Conservation (phyloP, 768 basidiomycete species). For the Coprinopsis cinerea region DNA sequence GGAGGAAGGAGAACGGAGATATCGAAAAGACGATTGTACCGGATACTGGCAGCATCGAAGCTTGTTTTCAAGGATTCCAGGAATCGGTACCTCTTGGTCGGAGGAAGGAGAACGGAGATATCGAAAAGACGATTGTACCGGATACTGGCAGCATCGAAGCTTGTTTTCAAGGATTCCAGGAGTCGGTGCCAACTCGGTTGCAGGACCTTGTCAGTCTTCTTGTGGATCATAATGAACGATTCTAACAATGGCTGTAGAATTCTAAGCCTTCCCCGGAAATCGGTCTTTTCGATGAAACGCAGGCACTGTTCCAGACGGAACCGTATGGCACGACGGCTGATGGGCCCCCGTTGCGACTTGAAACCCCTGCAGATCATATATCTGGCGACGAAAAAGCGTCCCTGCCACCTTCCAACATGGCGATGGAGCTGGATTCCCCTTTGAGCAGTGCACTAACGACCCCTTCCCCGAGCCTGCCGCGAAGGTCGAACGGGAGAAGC, state of each 20-base stretch:
- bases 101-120: slow-evolving; percentile 47
- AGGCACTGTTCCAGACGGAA: slow-evolving; percentile 24
- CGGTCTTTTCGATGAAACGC: slow-evolving; percentile 42
- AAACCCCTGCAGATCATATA: not conserved
- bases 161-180: slow-evolving; percentile 45
- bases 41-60: slow-evolving; percentile 30
- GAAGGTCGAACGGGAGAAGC: slow-evolving; percentile 27
- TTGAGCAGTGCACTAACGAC: slow-evolving; percentile 23
- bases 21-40: slow-evolving; percentile 35
- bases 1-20: slow-evolving; percentile 49
- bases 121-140: slow-evolving; percentile 33
- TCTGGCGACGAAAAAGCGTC: not conserved
- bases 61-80: slow-evolving; percentile 44
- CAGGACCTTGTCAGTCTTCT: slow-evolving; percentile 44
- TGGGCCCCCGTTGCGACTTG: slow-evolving; percentile 4
- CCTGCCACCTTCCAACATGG: slow-evolving; percentile 10
- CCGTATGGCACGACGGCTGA: slow-evolving; percentile 14
- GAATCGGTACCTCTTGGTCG: slow-evolving; percentile 40
- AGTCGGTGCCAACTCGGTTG: slow-evolving; percentile 47
- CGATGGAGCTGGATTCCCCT: slow-evolving; percentile 15
- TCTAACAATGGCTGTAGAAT: slow-evolving; percentile 11
- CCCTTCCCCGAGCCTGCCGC: slow-evolving; percentile 14
- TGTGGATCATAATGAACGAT: not conserved
- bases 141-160: slow-evolving; percentile 32
- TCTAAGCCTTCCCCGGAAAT: slow-evolving; percentile 10